Conservation (phyloP, 2,329 filamentous ascomycete species). For the Fusarium torulosum region DNA sequence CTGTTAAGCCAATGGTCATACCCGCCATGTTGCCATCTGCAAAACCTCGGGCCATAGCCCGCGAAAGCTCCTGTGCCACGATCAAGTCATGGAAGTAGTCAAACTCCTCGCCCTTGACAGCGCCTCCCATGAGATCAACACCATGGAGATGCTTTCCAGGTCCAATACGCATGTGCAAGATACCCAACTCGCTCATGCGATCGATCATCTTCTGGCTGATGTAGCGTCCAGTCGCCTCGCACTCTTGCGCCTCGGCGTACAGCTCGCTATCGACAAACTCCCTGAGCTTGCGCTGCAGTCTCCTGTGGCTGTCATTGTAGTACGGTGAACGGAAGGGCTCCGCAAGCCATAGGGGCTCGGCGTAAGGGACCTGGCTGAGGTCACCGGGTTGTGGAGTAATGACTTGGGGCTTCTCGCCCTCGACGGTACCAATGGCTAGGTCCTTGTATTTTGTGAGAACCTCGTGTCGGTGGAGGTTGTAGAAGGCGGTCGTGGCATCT, state of each 20-base stretch:
- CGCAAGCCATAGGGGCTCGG: conserved; percentile 85
- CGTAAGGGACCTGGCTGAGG: conserved; percentile 83
- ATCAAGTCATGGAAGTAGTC: conserved; percentile 91
- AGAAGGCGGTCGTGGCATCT: conserved; percentile 86
- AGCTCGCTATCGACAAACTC: conserved; percentile 79
- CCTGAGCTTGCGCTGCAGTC: conserved; percentile 76
- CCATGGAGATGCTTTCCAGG: conserved; percentile 86
- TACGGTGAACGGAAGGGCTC: conserved; percentile 83
- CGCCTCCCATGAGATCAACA: conserved; percentile 74
- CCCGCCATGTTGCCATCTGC: conserved; percentile 89
- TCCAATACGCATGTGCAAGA: conserved; percentile 85
- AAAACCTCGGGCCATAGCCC: conserved; percentile 81
- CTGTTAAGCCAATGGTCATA: conserved; percentile 85
- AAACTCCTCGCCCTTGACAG: conserved; percentile 81
- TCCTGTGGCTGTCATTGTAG: conserved; percentile 80
- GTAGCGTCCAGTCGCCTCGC: conserved; percentile 79
- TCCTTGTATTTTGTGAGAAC: conserved; percentile 84
- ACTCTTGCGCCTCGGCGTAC: conserved; percentile 79
- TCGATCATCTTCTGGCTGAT: conserved; percentile 81
- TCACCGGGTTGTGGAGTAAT: conserved; percentile 77
- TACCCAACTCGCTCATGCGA: conserved; percentile 78
- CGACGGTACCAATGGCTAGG: conserved; percentile 80
- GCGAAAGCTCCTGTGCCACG: conserved; percentile 77
- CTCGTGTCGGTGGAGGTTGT: conserved; percentile 92
- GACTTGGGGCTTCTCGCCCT: conserved; percentile 80